These are phyloP conservation scores for Gamsiella multidivaricata DNA, from an alignment of 192 early-diverging fungal species.

Conservation along the genomic window DNA sequence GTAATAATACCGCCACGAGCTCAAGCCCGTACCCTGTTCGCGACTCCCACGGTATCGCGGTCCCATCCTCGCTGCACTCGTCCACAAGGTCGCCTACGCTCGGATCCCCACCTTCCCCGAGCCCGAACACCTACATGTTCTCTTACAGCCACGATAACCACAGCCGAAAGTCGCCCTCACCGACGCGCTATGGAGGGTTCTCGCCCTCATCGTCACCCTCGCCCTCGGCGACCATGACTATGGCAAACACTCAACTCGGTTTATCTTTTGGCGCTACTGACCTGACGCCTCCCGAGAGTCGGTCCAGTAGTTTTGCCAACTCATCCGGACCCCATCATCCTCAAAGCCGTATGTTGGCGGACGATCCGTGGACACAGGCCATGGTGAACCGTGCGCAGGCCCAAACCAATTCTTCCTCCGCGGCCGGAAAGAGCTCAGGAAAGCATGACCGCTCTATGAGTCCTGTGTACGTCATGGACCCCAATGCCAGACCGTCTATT, in stretches of 20 bases:
- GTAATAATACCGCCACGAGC: background rate
- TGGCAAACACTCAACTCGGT: background rate
- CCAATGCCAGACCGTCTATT: background rate
- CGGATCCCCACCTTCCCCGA: conserved; percentile 1
- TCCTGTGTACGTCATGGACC: background rate
- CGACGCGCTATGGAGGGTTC: background rate
- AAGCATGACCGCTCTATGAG: background rate
- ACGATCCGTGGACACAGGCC: conserved; percentile 44
- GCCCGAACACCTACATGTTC: background rate
- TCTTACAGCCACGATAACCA: background rate
- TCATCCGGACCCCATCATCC: background rate
- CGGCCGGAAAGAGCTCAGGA: background rate
- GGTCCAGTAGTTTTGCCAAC: conserved; percentile 4
- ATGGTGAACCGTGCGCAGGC: conserved; percentile 33
- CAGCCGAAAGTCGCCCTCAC: conserved; percentile 4
- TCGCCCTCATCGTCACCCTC: conserved; percentile 3
- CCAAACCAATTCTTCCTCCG: background rate
- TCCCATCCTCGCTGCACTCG: conserved; percentile 13
- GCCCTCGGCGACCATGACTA: background rate
- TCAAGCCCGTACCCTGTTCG: background rate
- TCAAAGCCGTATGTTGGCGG: conserved; percentile 1
- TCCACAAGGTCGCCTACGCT: background rate
- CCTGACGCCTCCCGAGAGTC: background rate
- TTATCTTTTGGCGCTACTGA: too few relatives aligned
- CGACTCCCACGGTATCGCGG: background rate